Percentiles rank a stretch among this genome's conserved stretches.
phyloP scores from a whole-genome alignment of 1,284 basidiomycete genomes.

The Ustilago loliicola region DNA sequence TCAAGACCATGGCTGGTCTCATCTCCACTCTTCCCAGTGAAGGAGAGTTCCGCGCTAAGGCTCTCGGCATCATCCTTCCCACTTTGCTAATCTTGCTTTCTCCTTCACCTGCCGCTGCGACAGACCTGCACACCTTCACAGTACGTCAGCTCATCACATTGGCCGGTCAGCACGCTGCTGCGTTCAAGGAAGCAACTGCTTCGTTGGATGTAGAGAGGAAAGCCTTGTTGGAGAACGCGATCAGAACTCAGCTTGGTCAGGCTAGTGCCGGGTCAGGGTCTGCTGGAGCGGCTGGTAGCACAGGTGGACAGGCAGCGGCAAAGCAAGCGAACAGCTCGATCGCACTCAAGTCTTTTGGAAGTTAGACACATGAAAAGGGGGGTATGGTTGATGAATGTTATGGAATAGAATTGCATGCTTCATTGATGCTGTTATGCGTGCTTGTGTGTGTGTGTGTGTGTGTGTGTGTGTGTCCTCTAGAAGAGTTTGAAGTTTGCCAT shows the following conservation, averaged over 20 bases:
- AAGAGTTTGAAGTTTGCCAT: constrained; percentile 42
- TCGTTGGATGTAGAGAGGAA: constrained; percentile 77
- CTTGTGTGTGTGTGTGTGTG: too few species aligned
- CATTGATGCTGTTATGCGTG: neutral
- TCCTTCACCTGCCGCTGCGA: constrained; percentile 64
- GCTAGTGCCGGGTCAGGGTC: neutral
- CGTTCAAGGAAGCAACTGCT: constrained; percentile 88
- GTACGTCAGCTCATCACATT: constrained; percentile 82
- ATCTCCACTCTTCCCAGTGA: constrained; percentile 26
- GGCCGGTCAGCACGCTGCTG: constrained; percentile 80
- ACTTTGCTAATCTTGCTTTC: constrained; percentile 81
- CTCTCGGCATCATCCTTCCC: constrained; percentile 83
- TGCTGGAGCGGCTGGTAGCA: neutral
- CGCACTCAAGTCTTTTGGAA: constrained; percentile 56
- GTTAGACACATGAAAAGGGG: constrained; percentile 2
- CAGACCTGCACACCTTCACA: constrained; percentile 76
- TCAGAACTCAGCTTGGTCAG: constrained; percentile 70
- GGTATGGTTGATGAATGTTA: neutral
- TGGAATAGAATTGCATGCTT: constrained; percentile 2
- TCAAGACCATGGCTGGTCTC: constrained; percentile 82
- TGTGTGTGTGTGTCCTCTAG: neutral
- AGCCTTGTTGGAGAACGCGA: constrained; percentile 81
- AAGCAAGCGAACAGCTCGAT: constrained; percentile 37
- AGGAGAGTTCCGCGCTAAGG: constrained; percentile 72
- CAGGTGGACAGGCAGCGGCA: neutral